Base-by-base conservation (phyloP, 2,329 filamentous ascomycete species). In the Cryphonectria japonica region DNA sequence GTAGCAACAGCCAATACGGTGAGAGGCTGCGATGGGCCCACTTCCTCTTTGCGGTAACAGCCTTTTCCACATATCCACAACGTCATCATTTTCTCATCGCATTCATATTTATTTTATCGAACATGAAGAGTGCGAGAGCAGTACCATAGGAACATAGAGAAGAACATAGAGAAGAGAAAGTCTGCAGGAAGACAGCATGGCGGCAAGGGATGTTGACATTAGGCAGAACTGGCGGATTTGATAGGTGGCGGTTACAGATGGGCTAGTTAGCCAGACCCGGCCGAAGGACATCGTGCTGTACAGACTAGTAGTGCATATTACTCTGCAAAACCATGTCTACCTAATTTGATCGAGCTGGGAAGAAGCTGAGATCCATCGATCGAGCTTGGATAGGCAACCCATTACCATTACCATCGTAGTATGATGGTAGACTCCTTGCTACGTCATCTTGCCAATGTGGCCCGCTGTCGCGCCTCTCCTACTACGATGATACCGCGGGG, bases 31-130 rank as follows among this genome's bases (percentile, higher is more conserved):
- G 26, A 32, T 32, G 64, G 43, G 54, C 13, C 54, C 54, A 26
- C 26, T 54, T 66, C 29, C 64, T 50, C 41, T n/a, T 66, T 66
- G 19, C 14, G 64, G 64, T 8, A 66, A 66, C 11, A 54, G 19
- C 7, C 43, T 7, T 50, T 52, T 16, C 9, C 7, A 61, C 6
- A 22, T 9, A 66, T 19, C 19, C 46, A 26, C 41, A 39, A 54
- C 64, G 64, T 66, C 64, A 66, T 66, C 41, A 26, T 11, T 57
- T 57, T 26, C 52, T 29, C 52, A 57, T 14, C 52, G 52, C n/a
- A 11, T 57, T 29, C 52, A 29, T 57, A 7, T 11, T 26, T 57
- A 11, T 57, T 13, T 26, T 26, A 26, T 26, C 26, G 26, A 26
- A 26, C 26, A 26, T 26, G 4, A 19, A 34, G 54, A 32, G 14